Percentiles rank a stretch among this genome's conserved stretches.
These are phyloP conservation scores for Colletotrichum tanaceti DNA, from an alignment of 2,329 filamentous ascomycete genomes.

Conservation along the genomic window DNA sequence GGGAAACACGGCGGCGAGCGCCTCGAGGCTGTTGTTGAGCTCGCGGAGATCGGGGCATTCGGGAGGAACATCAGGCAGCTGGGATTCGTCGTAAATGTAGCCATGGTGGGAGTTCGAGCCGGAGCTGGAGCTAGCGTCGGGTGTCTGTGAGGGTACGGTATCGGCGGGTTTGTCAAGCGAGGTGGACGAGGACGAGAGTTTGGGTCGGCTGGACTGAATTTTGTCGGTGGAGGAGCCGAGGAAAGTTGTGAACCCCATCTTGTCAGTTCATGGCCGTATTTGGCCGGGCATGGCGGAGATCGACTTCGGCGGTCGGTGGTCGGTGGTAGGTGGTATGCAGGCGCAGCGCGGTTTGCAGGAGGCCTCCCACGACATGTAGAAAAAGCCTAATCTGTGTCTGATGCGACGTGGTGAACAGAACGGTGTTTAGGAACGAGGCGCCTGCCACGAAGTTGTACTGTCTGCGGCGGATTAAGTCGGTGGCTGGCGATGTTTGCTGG, in stretches of 20 bases:
- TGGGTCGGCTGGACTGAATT: slow-evolving; percentile 20
- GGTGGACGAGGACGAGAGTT: slow-evolving; percentile 20
- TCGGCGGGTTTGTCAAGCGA: slow-evolving; percentile 11
- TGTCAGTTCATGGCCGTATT: slow-evolving; percentile 36
- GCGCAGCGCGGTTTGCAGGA: slow-evolving; percentile 4
- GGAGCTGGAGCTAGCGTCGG: slow-evolving; percentile 45
- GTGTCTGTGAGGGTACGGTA: not conserved
- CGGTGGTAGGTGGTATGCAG: not conserved
- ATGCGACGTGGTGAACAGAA: not conserved
- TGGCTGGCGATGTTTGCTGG: not conserved
- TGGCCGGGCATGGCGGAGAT: slow-evolving; percentile 25
- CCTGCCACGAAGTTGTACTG: not conserved
- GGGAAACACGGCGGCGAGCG: slow-evolving; percentile 79
- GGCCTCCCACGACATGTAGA: slow-evolving; percentile 12
- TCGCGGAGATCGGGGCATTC: slow-evolving; percentile 73
- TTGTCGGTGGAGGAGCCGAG: slow-evolving; percentile 40
- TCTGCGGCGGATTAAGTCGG: not conserved
- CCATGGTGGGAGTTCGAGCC: slow-evolving; percentile 49
- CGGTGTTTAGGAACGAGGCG: not conserved
- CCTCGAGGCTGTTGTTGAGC: slow-evolving; percentile 76
- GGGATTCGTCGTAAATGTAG: slow-evolving; percentile 67
- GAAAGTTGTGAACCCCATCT: slow-evolving; percentile 40
- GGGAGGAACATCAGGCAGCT: slow-evolving; percentile 60
- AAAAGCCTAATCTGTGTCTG: not conserved
- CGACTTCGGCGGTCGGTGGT: slow-evolving; percentile 6